Base-by-base conservation (phyloP, 345 rosid genomes). In the Theobroma cacao region DNA sequence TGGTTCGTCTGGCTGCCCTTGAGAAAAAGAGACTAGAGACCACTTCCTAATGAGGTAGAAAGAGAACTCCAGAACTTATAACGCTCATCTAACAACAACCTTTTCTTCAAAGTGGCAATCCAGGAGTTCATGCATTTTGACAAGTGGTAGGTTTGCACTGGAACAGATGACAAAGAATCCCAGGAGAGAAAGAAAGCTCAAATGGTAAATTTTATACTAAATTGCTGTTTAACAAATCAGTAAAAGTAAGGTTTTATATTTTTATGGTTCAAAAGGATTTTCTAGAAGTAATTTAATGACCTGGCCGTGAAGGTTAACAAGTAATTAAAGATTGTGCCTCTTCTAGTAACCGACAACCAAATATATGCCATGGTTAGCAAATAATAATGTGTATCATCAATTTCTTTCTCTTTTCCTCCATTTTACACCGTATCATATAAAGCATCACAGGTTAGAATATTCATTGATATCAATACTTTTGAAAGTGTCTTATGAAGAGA, bases 361-460 rank as follows among this genome's bases (percentile, higher is more conserved):
- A 71, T 30, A 70, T 48, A 71, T 30, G 26, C 28, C 75, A 31
- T 45, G 4, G 74, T 69, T 71, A 38, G 75, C 41, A 71, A 71
- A 71, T 48, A 28, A 48, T 24, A 71, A 11, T 26, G 4, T 38
- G 41, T 38, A 2, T 38, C 41, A 38, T 38, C 7, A 7, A 38
- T 38, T 38, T 38, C 41, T 38, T 38, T 38, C 41, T 38, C 41
- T 38, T 4, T 38, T 38, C 2, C 41, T 38, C 7, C 41, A 38
- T 38, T 7, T 38, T 38, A 38, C 41, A 38, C 7, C 7, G 2
- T 38, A 38, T 4, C 7, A 38, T 38, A 5, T 38, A 38, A 38
- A 38, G 41, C 7, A 38, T 38, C 41, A 38, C 41, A 38, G 7
- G 41, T n/a, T 7, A 38, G 2, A 38, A 38, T 38, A 38, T 50